Evolutionary conservation across 2,329 filamentous ascomycete species (phyloP).

Genomic region (Phaeomoniella chlamydospora): DNA sequence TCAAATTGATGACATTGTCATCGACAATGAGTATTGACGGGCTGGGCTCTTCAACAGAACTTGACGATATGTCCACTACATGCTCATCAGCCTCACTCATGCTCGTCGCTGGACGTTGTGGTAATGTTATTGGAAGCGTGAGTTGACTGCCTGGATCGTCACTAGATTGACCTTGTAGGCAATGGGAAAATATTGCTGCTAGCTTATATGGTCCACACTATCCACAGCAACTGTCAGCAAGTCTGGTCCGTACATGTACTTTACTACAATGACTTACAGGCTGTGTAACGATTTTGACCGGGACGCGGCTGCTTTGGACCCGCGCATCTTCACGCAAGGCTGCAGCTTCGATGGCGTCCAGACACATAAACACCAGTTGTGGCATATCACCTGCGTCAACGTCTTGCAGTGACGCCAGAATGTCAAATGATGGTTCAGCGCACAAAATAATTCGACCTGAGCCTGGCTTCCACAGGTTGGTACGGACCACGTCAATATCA

Average conservation of each 20-base stretch:
- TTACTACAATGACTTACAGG: neutral
- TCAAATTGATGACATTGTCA: constrained; percentile 23
- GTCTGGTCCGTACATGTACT: neutral
- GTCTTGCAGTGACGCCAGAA: neutral
- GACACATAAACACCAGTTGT: neutral
- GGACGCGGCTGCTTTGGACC: constrained; percentile 31
- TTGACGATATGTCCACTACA: neutral
- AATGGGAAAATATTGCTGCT: neutral
- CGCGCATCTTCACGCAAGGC: constrained; percentile 23
- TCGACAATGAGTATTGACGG: constrained; percentile 18
- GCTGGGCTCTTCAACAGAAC: too few relatives aligned
- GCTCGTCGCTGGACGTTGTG: neutral
- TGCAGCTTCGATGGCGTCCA: constrained; percentile 1
- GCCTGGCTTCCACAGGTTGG: neutral
- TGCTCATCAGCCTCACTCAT: neutral
- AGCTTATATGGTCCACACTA: constrained; percentile 1
- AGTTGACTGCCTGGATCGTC: too few relatives aligned
- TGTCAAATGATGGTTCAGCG: neutral
- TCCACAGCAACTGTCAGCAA: neutral
- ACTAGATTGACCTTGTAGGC: constrained; percentile 1
- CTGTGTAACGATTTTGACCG: constrained; percentile 18
- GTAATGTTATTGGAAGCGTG: too few relatives aligned
- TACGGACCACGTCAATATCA: neutral
- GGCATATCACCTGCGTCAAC: neutral
- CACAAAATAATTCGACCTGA: neutral